Conservation (phyloP, 176 grass and related monocot genomes). For the Themeda triandra region DNA sequence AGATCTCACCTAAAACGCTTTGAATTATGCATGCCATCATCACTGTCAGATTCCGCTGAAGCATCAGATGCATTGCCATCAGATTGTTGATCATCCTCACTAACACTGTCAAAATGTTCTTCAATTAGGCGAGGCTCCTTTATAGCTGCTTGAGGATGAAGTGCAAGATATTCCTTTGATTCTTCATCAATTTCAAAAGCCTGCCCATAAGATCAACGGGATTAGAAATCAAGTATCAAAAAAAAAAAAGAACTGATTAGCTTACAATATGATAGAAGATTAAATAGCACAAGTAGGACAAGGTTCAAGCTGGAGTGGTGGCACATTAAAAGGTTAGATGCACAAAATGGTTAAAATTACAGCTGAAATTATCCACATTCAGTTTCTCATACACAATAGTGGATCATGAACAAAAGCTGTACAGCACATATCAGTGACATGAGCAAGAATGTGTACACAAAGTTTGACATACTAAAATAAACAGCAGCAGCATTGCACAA, state of each 20-base stretch:
- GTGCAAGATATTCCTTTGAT: conserved; percentile 60
- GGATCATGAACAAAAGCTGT: conserved; percentile 1
- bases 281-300: not conserved
- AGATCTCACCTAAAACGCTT: conserved; percentile 64
- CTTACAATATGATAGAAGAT: not conserved
- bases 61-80: conserved; percentile 48
- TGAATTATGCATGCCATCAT: conserved; percentile 41
- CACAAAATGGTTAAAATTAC: conserved; percentile 4
- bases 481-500: not conserved
- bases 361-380: not conserved
- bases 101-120: conserved; percentile 75
- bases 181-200: conserved; percentile 72
- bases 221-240: conserved; percentile 26
- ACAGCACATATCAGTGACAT: not conserved
- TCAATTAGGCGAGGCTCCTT: conserved; percentile 55
- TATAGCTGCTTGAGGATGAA: conserved; percentile 59
- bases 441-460: not conserved
- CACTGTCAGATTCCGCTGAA: conserved; percentile 44
- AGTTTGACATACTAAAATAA: not conserved
- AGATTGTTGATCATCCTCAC: conserved; percentile 53
- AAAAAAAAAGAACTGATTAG: not conserved
- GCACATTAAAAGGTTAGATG: not conserved
- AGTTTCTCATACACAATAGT: not conserved
- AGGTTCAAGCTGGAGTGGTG: not conserved
- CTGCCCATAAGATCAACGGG: conserved; percentile 29